Base-by-base conservation (phyloP, 305 asterid species). In the Rubia occidens region DNA sequence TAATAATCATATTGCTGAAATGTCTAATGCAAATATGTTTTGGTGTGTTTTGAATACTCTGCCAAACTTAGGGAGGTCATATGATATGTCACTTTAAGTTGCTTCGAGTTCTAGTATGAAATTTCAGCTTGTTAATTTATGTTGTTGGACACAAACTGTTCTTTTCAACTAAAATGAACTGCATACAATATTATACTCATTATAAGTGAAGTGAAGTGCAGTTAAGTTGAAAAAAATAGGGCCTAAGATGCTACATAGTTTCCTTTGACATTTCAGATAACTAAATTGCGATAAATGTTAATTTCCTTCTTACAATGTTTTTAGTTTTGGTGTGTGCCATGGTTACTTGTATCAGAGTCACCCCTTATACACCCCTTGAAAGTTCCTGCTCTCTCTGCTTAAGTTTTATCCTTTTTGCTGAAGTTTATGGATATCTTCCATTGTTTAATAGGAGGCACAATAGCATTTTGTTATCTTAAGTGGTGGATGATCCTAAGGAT, bases 1-100 rank as follows among this genome's bases (percentile, higher is more conserved):
- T 91, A 86, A 79, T 65, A 40, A 35, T 60, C 11, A 24, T 51
- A 67, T 29, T 67, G 67, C 64, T 68, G 29, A 65, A 54, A 24
- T 8, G 40, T 20, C 44, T 18, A 11, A 70, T 60, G 6, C 1
- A 45, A 37, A 37, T 9, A 26, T 45, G n/a, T 45, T 55, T 39
- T 11, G 37, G 18, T 39, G 55, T 40, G 20, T 17, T 11, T 13
- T 64, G 59, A 13, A 20, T 39, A 40, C 1, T 64, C 43, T 56
- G 61, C 20, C 20, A 1, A 32, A 32, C 3, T 32, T 32, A 32
- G 1, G 4, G 35, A 1, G 35, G 35, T 32, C 1, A 32, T 32
- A 32, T 32, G 35, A 32, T 32, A 32, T 32, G 35, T 32, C 35
- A 32, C 35, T 32, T 32, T 32, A 32, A 32, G 35, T 32, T 32